These are phyloP conservation scores for Amanita exitialis DNA, from an alignment of 768 basidiomycete species.

Conservation along the genomic window DNA sequence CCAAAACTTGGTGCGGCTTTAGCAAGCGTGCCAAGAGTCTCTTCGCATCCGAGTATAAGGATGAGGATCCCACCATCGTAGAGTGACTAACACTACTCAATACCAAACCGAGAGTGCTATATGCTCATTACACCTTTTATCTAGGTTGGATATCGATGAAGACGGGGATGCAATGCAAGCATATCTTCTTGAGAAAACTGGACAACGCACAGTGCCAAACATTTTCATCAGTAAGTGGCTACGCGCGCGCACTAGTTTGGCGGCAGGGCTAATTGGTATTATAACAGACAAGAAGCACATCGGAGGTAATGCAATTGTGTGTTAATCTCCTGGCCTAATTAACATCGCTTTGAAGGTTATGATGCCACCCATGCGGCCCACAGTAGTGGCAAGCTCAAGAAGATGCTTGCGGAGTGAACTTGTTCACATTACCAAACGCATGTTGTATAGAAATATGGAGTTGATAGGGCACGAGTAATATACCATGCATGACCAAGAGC, in stretches of 20 bases:
- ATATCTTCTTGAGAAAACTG: slow-evolving; percentile 54
- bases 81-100: slow-evolving; percentile 30
- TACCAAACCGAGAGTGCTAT: neutral
- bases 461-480: too few species aligned
- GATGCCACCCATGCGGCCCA: slow-evolving; percentile 25
- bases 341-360: slow-evolving; percentile 19
- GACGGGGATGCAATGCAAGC: slow-evolving; percentile 57
- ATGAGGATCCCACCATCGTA: slow-evolving; percentile 26
- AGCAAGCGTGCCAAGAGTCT: slow-evolving; percentile 39
- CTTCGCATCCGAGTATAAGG: slow-evolving; percentile 28
- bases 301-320: slow-evolving; percentile 29
- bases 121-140: neutral
- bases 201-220: slow-evolving; percentile 66
- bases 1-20: slow-evolving; percentile 48
- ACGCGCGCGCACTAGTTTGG: neutral
- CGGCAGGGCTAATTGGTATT: neutral
- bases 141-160: slow-evolving; percentile 46
- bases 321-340: neutral
- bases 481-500: neutral
- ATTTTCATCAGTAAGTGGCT: slow-evolving; percentile 58
- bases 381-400: slow-evolving; percentile 19
- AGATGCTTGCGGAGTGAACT: slow-evolving; percentile 10
- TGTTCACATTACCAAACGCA: too few species aligned
- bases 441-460: neutral
- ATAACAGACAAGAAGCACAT: slow-evolving; percentile 39